Conservation (phyloP, 345 rosid species). For the Stellera chamaejasme region DNA sequence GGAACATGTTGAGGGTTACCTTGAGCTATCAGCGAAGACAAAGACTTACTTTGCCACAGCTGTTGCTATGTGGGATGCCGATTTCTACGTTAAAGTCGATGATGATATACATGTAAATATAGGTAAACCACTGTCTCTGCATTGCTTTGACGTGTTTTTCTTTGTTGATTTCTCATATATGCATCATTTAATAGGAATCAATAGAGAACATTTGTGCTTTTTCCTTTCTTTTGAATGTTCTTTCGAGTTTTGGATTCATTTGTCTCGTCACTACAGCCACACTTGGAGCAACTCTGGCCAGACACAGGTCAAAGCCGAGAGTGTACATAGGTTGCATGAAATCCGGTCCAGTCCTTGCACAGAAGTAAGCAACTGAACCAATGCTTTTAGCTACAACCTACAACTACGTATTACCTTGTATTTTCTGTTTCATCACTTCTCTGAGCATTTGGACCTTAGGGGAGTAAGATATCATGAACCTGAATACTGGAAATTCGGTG, state of each 20-base stretch:
- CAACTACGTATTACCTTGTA: constrained; percentile 2
- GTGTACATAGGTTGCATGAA: constrained; percentile 97
- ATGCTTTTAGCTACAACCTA: background rate
- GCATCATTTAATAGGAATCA: too few species aligned
- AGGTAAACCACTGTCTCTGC: constrained; percentile 30
- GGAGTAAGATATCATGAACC: constrained; percentile 93
- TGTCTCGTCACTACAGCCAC: constrained; percentile 46
- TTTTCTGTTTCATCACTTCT: constrained; percentile 8
- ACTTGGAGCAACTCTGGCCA: constrained; percentile 65
- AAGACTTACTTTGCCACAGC: constrained; percentile 72
- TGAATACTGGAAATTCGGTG: constrained; percentile 90
- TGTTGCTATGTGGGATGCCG: constrained; percentile 80
- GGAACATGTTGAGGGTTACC: constrained; percentile 93
- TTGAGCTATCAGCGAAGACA: constrained; percentile 85
- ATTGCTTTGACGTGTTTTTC: constrained; percentile 1
- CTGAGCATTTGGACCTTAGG: constrained; percentile 21
- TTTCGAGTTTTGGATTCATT: background rate
- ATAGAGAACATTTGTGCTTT: too few species aligned
- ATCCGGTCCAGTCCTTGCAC: constrained; percentile 95
- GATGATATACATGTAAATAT: constrained; percentile 90
- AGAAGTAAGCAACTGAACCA: constrained; percentile 49
- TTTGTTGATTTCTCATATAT: background rate
- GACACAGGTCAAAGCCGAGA: constrained; percentile 65
- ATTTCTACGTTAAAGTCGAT: constrained; percentile 84
- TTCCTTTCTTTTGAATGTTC: too few species aligned